Percentiles rank a stretch among this genome's conserved stretches.
These are phyloP conservation scores for Sphagnurus paluster DNA, from an alignment of 1,284 basidiomycete genomes.

Conservation along the genomic window DNA sequence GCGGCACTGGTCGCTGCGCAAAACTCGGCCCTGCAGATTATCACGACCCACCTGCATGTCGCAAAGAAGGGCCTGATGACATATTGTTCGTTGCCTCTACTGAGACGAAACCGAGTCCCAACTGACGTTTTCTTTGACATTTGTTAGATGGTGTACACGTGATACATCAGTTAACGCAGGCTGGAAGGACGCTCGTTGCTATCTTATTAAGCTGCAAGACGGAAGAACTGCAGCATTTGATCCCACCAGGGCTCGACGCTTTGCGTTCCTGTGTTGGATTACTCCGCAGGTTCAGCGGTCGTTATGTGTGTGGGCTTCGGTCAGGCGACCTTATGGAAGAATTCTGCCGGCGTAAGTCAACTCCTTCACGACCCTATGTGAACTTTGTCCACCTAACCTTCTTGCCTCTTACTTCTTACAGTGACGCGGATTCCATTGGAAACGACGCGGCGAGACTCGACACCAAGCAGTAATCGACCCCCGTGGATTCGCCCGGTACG, in stretches of 20 bases:
- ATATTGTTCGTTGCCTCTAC: conserved; percentile 62
- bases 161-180: conserved; percentile 90
- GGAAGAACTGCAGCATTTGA: conserved; percentile 67
- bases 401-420: conserved; percentile 29
- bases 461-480: conserved; percentile 58
- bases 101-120: neutral
- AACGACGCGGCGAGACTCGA: conserved; percentile 49
- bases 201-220: conserved; percentile 79
- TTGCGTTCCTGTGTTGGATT: conserved; percentile 83
- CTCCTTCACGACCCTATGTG: conserved; percentile 11
- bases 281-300: conserved; percentile 74
- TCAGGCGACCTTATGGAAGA: conserved; percentile 91
- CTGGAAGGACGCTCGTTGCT: conserved; percentile 86
- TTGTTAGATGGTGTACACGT: conserved; percentile 90
- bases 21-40: conserved; percentile 74
- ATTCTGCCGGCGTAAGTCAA: conserved; percentile 79
- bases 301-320: conserved; percentile 83
- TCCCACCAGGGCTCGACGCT: conserved; percentile 79
- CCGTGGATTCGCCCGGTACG: conserved; percentile 87
- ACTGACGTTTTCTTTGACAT: conserved; percentile 7
- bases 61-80: conserved; percentile 90
- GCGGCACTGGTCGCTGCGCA: conserved; percentile 73
- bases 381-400: conserved; percentile 8
- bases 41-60: conserved; percentile 80
- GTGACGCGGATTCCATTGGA: conserved; percentile 89